Base-by-base conservation (phyloP, 164 flowering plant species). In the Berberis vulgaris region DNA sequence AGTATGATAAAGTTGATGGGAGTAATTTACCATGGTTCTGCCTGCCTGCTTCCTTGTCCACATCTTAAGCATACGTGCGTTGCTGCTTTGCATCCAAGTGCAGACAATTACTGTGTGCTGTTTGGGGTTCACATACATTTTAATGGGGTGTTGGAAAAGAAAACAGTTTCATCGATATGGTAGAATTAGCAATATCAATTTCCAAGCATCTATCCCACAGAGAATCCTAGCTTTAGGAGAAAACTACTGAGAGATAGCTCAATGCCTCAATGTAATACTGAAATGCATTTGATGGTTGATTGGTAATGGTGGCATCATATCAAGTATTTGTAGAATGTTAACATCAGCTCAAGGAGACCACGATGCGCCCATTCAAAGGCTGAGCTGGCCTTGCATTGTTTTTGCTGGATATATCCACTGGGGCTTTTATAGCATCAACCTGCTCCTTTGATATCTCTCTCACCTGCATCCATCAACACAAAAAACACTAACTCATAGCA, bases 321-420 rank as follows among this genome's bases (percentile, higher is more conserved):
- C 0, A 26, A 26, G 26, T 26, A 26, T 26, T 26, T 26, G 26
- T 26, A 26, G 26, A 26, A 26, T 26, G 26, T 26, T 26, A 26
- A 26, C 26, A 0, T 26, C 26, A 26, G 26, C 26, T 26, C 26
- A 26, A 26, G 26, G 26, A 26, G 26, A 26, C 26, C 12, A 91
- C 73, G 0, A 45, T 49, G 26, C 98, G 76, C 3, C 83, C 91
- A 50, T 86, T 84, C 39, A 86, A 64, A 2, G 80, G 74, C 74
- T 92, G 96, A 8, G 60, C 3, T 0, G 96, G 96, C 81, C 98
- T 84, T 10, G 78, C 49, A 60, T 89, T 87, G 45, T 67, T 50
- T 72, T 76, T 77, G 81, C 49, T 76, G 0, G 9, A 60, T 6
- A 43, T 10, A 38, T 42, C 70, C 72, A 89, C 54, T 9, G 91